Conservation (phyloP, 495 filamentous ascomycete species). For the Penicillium roqueforti region DNA sequence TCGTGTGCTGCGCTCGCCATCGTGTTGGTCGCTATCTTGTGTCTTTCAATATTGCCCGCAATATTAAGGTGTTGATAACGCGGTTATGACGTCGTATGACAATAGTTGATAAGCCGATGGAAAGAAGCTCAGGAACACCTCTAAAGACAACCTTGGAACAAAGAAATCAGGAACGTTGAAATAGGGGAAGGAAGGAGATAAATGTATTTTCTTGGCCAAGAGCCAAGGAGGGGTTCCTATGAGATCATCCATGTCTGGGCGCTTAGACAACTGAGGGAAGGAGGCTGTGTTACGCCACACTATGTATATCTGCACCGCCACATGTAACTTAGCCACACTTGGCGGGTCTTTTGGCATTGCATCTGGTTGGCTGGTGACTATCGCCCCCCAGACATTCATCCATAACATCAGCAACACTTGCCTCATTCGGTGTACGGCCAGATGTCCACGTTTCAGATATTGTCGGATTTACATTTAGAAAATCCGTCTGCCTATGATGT, state of each 20-base stretch:
- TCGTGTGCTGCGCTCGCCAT: slow-evolving; percentile 45
- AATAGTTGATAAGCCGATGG: not conserved
- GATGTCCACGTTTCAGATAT: slow-evolving; percentile 44
- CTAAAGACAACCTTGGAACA: not conserved
- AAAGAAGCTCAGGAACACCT: not conserved
- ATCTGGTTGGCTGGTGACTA: not conserved
- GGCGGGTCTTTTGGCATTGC: not conserved
- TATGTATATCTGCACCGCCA: slow-evolving; percentile 15
- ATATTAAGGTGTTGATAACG: slow-evolving; percentile 12
- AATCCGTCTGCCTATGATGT: slow-evolving; percentile 40
- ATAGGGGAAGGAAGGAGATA: slow-evolving; percentile 6
- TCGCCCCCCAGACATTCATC: not conserved
- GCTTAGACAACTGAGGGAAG: slow-evolving; percentile 26
- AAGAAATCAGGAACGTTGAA: not conserved
- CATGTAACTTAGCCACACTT: slow-evolving; percentile 13
- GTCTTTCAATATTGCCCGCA: slow-evolving; percentile 1
- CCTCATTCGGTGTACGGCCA: not conserved
- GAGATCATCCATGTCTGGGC: slow-evolving; percentile 17
- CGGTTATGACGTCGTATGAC: slow-evolving; percentile 19
- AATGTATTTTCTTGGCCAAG: slow-evolving; percentile 1
- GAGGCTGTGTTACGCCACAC: slow-evolving; percentile 20
- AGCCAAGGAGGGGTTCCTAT: slow-evolving; percentile 23
- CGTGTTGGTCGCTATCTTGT: not conserved
- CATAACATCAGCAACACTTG: not conserved
- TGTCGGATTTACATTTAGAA: slow-evolving; percentile 58